These are phyloP conservation scores for Yueomyces sp. DNA, from an alignment of 805 yeast species.

Conservation along the genomic window DNA sequence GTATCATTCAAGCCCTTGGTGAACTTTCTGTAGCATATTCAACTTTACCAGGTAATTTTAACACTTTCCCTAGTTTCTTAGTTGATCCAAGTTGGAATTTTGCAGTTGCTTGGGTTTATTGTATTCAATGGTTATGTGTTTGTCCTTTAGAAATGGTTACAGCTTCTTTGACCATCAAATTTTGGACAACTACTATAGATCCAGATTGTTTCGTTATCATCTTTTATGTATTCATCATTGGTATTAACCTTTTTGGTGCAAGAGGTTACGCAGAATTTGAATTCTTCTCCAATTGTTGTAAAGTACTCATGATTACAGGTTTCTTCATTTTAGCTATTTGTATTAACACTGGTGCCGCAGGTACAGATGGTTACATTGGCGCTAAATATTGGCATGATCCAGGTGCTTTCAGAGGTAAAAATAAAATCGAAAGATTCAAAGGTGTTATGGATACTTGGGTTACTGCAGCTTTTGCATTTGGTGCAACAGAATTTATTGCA, in stretches of 20 bases:
- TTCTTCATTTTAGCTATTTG: conserved; percentile 41
- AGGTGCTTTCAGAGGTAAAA: conserved; percentile 33
- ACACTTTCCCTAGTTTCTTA: conserved; percentile 40
- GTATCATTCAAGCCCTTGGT: conserved; percentile 51
- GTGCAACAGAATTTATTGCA: conserved; percentile 48
- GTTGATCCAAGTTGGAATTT: conserved; percentile 46
- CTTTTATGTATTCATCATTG: conserved; percentile 32
- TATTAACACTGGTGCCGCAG: conserved; percentile 29
- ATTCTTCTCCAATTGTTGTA: conserved; percentile 51
- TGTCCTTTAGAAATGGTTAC: conserved; percentile 54
- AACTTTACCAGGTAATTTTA: conserved; percentile 49
- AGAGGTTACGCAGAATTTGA: conserved; percentile 50
- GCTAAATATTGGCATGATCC: conserved; percentile 38
- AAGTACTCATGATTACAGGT: conserved; percentile 48
- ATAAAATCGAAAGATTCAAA: conserved; percentile 33
- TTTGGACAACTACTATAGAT: conserved; percentile 41
- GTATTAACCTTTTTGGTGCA: conserved; percentile 40
- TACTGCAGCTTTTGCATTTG: conserved; percentile 46
- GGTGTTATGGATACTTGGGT: conserved; percentile 42
- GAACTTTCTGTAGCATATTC: conserved; percentile 52
- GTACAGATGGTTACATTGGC: conserved; percentile 35
- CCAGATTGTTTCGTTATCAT: conserved; percentile 46
- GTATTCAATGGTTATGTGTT: conserved; percentile 50
- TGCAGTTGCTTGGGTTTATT: conserved; percentile 50
- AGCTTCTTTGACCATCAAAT: conserved; percentile 46